These are phyloP conservation scores for Phytopythium vexans DNA, from an alignment of 352 stramenopile species.

Conservation along the genomic window DNA sequence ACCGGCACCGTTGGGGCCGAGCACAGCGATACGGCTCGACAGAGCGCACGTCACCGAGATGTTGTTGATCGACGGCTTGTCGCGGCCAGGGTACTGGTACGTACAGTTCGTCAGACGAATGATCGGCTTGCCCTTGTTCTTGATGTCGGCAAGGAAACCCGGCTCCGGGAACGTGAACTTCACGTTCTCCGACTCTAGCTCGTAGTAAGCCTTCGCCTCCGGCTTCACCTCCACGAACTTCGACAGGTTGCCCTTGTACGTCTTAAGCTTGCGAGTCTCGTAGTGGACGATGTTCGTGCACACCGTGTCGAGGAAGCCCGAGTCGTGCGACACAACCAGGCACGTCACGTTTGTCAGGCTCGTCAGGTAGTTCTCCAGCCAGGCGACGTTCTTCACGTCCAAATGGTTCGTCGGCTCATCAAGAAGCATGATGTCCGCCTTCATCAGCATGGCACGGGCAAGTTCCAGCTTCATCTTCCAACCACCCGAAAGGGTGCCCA, in stretches of 20 bases:
- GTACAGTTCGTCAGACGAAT: constrained; percentile 86
- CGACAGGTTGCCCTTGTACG: constrained; percentile 86
- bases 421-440: constrained; percentile 95
- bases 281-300: constrained; percentile 98
- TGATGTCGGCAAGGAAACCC: constrained; percentile 87
- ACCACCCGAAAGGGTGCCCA: constrained; percentile 93
- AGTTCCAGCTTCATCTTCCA: constrained; percentile 96
- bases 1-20: constrained; percentile 91
- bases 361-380: constrained; percentile 91
- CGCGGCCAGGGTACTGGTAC: constrained; percentile 76
- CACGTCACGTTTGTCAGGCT: constrained; percentile 87
- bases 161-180: constrained; percentile 88
- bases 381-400: constrained; percentile 92
- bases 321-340: constrained; percentile 96
- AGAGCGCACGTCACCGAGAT: constrained; percentile 78
- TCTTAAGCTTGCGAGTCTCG: constrained; percentile 91
- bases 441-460: constrained; percentile 92
- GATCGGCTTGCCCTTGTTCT: constrained; percentile 90
- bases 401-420: constrained; percentile 96
- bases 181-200: constrained; percentile 79
- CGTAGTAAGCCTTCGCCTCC: constrained; percentile 88
- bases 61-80: constrained; percentile 84
- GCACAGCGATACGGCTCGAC: constrained; percentile 72
- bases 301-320: constrained; percentile 97
- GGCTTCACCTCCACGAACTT: constrained; percentile 85